Evolutionary conservation across 106 monocot genomes (phyloP).

Genomic region (Acorus gramineus): DNA sequence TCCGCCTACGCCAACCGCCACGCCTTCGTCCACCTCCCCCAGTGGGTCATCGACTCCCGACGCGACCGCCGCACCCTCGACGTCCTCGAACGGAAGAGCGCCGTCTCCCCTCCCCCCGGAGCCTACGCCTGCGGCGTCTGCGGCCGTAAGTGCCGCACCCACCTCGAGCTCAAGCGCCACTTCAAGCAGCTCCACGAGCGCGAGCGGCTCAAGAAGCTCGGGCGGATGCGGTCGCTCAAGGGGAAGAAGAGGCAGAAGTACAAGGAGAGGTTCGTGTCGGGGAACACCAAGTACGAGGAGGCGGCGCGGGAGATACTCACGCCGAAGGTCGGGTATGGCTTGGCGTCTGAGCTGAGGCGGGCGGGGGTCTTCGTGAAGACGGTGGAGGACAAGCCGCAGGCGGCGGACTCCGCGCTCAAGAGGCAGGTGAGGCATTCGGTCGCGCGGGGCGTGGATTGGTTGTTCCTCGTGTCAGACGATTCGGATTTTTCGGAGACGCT

Average conservation of each 20-base stretch:
- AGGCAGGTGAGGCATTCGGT: constrained; percentile 73
- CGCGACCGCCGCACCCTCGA: constrained; percentile 50
- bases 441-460: constrained; percentile 65
- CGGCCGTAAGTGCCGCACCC: too few relatives aligned
- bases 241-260: constrained; percentile 67
- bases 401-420: constrained; percentile 79
- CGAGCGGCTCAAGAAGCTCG: constrained; percentile 81
- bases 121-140: constrained; percentile 49
- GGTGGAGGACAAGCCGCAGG: constrained; percentile 87
- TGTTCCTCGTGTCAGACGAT: constrained; percentile 85
- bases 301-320: constrained; percentile 54
- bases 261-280: constrained; percentile 43
- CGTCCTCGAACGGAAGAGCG: constrained; percentile 47
- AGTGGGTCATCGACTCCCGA: constrained; percentile 60
- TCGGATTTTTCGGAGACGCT: constrained; percentile 81
- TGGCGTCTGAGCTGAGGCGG: constrained; percentile 72
- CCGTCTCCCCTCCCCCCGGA: constrained; percentile 24
- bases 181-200: constrained; percentile 66
- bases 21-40: constrained; percentile 84
- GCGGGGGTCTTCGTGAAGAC: constrained; percentile 78
- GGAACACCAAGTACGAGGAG: constrained; percentile 74
- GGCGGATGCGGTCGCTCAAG: constrained; percentile 63
- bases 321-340: constrained; percentile 65
- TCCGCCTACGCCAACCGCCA: constrained; percentile 96
- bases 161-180: too few relatives aligned